Base-by-base conservation (phyloP, 2,329 filamentous ascomycete genomes). In the Sclerotinia trifoliorum region DNA sequence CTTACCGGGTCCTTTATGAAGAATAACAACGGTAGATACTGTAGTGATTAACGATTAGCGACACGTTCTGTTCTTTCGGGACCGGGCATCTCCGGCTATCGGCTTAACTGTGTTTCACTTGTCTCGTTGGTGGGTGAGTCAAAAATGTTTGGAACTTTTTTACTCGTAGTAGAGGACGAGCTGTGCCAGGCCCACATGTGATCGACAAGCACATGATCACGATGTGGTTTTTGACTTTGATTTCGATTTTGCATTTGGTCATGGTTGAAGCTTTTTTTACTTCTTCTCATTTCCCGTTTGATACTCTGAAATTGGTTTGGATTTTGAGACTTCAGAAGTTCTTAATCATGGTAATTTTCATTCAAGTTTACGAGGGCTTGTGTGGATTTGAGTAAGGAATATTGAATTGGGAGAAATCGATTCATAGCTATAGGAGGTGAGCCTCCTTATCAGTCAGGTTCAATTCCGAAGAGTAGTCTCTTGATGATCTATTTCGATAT, bases 181-280 rank as follows among this genome's bases (percentile, higher is more conserved):
- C 3, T 21, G 29, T 55, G 29, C 29, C 52, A 55, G 52, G 35
- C 29, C 52, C 52, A 55, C 29, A 55, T 55, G 52, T 55, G 52
- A 55, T 55, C 52, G 32, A 55, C 52, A 21, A 15, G 32, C 52
- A 35, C 52, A 55, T 55, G 52, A 55, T 55, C 32, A 55, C 10
- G 52, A 42, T 13, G 52, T 35, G 52, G 52, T 35, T 55, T 55
- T 55, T 6, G 52, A 35, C 6, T 35, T 35, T n/a, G 29, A 35
- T n/a, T 42, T 17, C 13, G 3, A 42, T 42, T 21, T 35, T 35
- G 29, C 26, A n/a, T 55, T 21, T 55, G 29, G 52, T 29, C 17
- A 55, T 55, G 52, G 19, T 11, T 13, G 17, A 11, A 55, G 26
- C 29, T 21, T 35, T 55, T 55, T 11, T 21, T 8, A 35, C 21